Evolutionary conservation across 441 rosid genomes (phyloP).

Genomic region (Populus hybrid): DNA sequence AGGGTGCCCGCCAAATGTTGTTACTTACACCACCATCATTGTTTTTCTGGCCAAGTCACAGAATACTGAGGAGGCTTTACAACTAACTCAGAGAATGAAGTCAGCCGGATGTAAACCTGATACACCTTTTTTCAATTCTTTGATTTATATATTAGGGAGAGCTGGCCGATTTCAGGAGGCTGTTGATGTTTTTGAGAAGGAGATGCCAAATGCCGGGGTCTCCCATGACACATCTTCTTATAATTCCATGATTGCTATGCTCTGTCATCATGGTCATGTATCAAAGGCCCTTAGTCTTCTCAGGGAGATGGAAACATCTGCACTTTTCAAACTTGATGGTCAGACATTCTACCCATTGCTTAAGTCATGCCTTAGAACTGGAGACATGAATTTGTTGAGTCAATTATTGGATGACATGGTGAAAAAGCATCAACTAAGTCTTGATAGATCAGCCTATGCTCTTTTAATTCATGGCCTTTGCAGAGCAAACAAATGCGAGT

Average conservation of each 20-base stretch:
- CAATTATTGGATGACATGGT: slow-evolving; percentile 63
- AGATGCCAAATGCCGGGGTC: slow-evolving; percentile 49
- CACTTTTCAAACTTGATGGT: slow-evolving; percentile 54
- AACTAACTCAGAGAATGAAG: slow-evolving; percentile 47
- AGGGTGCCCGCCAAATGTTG: slow-evolving; percentile 56
- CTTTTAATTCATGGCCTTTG: slow-evolving; percentile 79
- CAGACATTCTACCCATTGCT: slow-evolving; percentile 71
- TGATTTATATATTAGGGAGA: slow-evolving; percentile 64
- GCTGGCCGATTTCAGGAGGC: slow-evolving; percentile 59
- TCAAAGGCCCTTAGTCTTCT: slow-evolving; percentile 49
- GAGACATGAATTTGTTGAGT: slow-evolving; percentile 53
- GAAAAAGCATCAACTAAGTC: slow-evolving; percentile 70
- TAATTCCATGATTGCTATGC: slow-evolving; percentile 77
- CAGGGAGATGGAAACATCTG: slow-evolving; percentile 43
- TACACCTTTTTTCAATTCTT: slow-evolving; percentile 60
- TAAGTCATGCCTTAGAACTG: slow-evolving; percentile 60
- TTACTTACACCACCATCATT: slow-evolving; percentile 70
- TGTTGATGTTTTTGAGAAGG: slow-evolving; percentile 45
- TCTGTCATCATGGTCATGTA: slow-evolving; percentile 51
- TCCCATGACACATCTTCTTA: slow-evolving; percentile 52
- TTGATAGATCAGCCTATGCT: slow-evolving; percentile 62
- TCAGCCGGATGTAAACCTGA: slow-evolving; percentile 49
- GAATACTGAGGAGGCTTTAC: slow-evolving; percentile 56
- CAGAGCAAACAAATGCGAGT: slow-evolving; percentile 47
- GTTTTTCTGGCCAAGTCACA: slow-evolving; percentile 49